Evolutionary conservation across 2,329 filamentous ascomycete species (phyloP).

Genomic region (Chaetoscypha palmicola): DNA sequence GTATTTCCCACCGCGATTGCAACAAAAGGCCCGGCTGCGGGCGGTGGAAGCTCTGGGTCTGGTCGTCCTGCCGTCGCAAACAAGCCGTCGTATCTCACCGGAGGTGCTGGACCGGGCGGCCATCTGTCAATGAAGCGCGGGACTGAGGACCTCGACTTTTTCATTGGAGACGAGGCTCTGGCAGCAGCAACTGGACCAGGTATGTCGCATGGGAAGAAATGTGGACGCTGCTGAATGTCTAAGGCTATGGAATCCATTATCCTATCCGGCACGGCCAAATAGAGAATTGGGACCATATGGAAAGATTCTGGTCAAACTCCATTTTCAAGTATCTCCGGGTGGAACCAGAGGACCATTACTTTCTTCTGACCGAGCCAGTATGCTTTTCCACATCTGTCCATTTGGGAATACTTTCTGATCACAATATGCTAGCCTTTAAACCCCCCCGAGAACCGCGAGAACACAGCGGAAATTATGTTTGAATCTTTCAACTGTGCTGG

Average conservation of each 20-base stretch:
- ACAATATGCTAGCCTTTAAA: constrained; percentile 67
- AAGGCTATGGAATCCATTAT: constrained; percentile 93
- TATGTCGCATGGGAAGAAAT: constrained; percentile 31
- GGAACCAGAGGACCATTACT: constrained; percentile 97
- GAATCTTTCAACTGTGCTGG: constrained; percentile 99
- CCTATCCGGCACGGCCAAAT: constrained; percentile 97
- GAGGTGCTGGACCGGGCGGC: constrained; percentile 74
- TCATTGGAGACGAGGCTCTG: constrained; percentile 95
- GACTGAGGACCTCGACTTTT: constrained; percentile 96
- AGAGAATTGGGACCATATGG: constrained; percentile 99
- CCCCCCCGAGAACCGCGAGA: constrained; percentile 96
- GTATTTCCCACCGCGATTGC: constrained; percentile 98
- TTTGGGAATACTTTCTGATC: background rate
- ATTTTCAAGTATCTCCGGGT: constrained; percentile 99
- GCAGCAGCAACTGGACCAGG: constrained; percentile 76
- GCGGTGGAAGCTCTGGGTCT: constrained; percentile 69
- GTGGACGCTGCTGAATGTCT: constrained; percentile 17
- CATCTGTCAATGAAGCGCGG: constrained; percentile 88
- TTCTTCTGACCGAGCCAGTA: constrained; percentile 94
- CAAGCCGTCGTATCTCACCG: constrained; percentile 92
- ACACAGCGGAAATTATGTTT: constrained; percentile 99
- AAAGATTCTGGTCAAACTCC: constrained; percentile 99
- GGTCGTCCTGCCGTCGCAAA: constrained; percentile 86
- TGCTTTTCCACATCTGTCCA: constrained; percentile 29
- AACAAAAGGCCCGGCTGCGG: constrained; percentile 72